Evolutionary conservation across 2,329 filamentous ascomycete species (phyloP).

Genomic region (Beauveria asiatica): DNA sequence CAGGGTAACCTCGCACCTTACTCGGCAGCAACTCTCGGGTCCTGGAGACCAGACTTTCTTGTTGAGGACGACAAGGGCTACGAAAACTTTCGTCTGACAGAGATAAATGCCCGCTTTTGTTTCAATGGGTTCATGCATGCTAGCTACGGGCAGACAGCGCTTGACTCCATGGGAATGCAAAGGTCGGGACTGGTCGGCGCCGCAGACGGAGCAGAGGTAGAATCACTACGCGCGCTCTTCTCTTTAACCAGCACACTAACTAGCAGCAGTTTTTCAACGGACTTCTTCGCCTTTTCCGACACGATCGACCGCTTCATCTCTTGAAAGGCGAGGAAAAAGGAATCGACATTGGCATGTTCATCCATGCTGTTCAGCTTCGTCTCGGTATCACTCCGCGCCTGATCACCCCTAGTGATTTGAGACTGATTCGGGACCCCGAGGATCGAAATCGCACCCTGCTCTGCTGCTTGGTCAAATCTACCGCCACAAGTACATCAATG

Average conservation of each 20-base stretch:
- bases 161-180: conserved; percentile 16
- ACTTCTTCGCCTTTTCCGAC: conserved; percentile 23
- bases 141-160: conserved; percentile 22
- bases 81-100: conserved; percentile 26
- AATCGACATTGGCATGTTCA: conserved; percentile 32
- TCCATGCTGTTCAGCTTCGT: conserved; percentile 20
- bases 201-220: conserved; percentile 19
- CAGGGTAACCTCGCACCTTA: background rate
- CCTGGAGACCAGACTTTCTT: conserved; percentile 33
- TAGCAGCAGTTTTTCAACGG: conserved; percentile 23
- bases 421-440: conserved; percentile 21
- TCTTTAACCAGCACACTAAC: background rate
- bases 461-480: conserved; percentile 16
- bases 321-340: conserved; percentile 29
- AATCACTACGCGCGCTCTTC: background rate
- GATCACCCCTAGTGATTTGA: conserved; percentile 24
- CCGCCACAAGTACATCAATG: background rate
- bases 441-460: conserved; percentile 17
- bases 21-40: conserved; percentile 16
- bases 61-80: conserved; percentile 20
- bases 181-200: conserved; percentile 16
- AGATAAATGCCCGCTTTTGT: conserved; percentile 33
- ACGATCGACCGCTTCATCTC: conserved; percentile 24
- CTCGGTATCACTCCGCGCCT: conserved; percentile 25
- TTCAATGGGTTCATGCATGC: conserved; percentile 29